Base-by-base conservation (phyloP, 1,284 basidiomycete species). In the Xerocomus nothofagi region DNA sequence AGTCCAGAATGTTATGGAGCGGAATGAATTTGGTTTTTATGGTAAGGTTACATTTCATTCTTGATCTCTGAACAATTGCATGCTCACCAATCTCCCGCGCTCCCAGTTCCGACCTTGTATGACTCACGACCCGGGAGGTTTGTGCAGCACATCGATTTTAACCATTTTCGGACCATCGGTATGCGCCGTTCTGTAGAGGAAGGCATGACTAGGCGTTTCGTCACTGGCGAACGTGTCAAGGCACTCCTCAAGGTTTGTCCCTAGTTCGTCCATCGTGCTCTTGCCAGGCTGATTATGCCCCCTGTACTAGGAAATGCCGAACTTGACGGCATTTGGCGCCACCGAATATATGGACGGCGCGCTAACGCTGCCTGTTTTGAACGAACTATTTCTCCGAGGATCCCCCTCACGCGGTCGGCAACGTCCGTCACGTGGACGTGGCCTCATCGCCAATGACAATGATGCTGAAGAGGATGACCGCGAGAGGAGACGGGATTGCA, bases 331-430 rank as follows among this genome's bases (percentile, higher is more conserved):
- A 3, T 90, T 96, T 57, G 92, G 91, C 26, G 92, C 91, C n/a
- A 96, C 93, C 0, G 93, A 96, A 67, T 97, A 95, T 65, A 96
- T 97, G 88, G 93, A 97, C 59, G 91, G 92, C 2, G 86, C 93
- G 1, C 74, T 97, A 39, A 88, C 86, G 8, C 73, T 88, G 21
- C 74, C 83, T 0, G 92, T 97, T 3, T 71, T 97, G 20, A 88
- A 86, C 50, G 93, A 96, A 61, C 73, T 97, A 8, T 84, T 97
- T 61, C 80, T 96, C 55, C 84, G 93, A 26, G 93, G 93, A 7
- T 71, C 75, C 8, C 77, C 80, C 9, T 84, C 84, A 27, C 79
- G 82, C 36, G 83, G 81, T 1, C 77, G 87, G 18, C 83, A 86
- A 0, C 82, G 84, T 30, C 81, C 82, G n/a, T 75, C 78, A n/a